Percentiles rank a stretch among this genome's conserved stretches.
phyloP scores from a whole-genome alignment of 805 yeast species.

The Yarrowia divulgata region DNA sequence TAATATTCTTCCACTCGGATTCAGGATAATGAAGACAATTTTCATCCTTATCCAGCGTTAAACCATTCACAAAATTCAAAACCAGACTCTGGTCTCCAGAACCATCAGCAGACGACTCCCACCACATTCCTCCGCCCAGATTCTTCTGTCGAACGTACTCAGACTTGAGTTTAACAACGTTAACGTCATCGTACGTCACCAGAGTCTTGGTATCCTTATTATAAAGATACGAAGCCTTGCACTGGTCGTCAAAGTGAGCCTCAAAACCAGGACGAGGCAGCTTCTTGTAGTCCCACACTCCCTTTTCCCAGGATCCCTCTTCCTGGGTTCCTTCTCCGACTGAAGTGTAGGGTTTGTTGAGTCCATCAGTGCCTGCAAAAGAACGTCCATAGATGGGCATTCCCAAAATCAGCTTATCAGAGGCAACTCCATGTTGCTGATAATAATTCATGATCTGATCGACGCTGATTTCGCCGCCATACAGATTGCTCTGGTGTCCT shows the following conservation, averaged over 20 bases:
- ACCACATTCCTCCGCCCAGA: conserved; percentile 90
- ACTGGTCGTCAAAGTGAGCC: conserved; percentile 61
- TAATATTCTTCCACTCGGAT: conserved; percentile 36
- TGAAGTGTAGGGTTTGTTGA: conserved; percentile 57
- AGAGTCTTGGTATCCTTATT: conserved; percentile 52
- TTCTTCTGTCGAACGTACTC: conserved; percentile 57
- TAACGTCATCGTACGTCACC: conserved; percentile 71
- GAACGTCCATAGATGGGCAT: conserved; percentile 86
- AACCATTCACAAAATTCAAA: conserved; percentile 41
- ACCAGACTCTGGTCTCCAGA: conserved; percentile 43
- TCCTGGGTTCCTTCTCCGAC: conserved; percentile 51
- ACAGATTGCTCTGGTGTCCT: conserved; percentile 76
- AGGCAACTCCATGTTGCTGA: conserved; percentile 53
- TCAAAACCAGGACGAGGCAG: conserved; percentile 57
- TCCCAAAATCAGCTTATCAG: conserved; percentile 72
- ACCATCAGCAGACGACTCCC: conserved; percentile 76
- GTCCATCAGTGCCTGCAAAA: conserved; percentile 54
- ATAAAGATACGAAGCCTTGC: conserved; percentile 64
- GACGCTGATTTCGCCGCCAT: conserved; percentile 57
- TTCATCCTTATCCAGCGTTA: conserved; percentile 39
- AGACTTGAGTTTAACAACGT: conserved; percentile 64
- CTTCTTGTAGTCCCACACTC: conserved; percentile 62
- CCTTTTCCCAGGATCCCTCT: conserved; percentile 54
- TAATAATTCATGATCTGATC: conserved; percentile 59
- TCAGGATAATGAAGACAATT: conserved; percentile 40